These are phyloP conservation scores for Quercus bicolor DNA, from an alignment of 306 rosid species.

Conservation along the genomic window DNA sequence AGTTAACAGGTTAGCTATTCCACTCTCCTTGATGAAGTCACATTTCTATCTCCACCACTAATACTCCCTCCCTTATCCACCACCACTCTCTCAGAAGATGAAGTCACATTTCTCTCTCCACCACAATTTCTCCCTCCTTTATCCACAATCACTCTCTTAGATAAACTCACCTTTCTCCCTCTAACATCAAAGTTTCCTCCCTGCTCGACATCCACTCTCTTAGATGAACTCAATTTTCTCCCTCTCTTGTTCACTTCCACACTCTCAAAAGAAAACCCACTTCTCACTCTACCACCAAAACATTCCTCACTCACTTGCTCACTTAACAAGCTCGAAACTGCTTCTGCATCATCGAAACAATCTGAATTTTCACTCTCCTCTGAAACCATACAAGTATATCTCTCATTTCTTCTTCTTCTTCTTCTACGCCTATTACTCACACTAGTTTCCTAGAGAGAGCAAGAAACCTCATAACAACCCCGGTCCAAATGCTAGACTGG, in stretches of 20 bases:
- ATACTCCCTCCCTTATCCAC: slow-evolving; percentile 30
- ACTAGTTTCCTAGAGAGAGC: slow-evolving; percentile 36
- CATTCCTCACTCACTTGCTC: slow-evolving; percentile 51
- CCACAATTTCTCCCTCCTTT: slow-evolving; percentile 27
- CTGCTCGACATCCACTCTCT: slow-evolving; percentile 42
- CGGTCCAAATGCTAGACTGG: slow-evolving; percentile 34
- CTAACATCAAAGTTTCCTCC: slow-evolving; percentile 25
- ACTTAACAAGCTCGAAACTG: slow-evolving; percentile 68
- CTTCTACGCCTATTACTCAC: slow-evolving; percentile 38
- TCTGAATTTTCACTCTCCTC: slow-evolving; percentile 32
- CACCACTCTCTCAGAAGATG: slow-evolving; percentile 35
- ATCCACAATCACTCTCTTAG: slow-evolving; percentile 39
- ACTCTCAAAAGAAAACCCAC: slow-evolving; percentile 28
- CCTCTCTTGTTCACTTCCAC: slow-evolving; percentile 36
- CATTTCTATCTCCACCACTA: slow-evolving; percentile 35
- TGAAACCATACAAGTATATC: slow-evolving; percentile 30
- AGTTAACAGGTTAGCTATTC: slow-evolving; percentile 48
- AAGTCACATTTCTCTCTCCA: slow-evolving; percentile 38
- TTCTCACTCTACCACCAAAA: slow-evolving; percentile 32
- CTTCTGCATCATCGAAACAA: slow-evolving; percentile 47
- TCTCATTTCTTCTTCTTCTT: slow-evolving; percentile 36
- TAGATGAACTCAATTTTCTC: slow-evolving; percentile 38
- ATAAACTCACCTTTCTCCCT: slow-evolving; percentile 37
- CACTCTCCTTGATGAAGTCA: slow-evolving; percentile 36
- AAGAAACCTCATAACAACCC: slow-evolving; percentile 40